These are phyloP conservation scores for Pseudohalonectria lignicola DNA, from an alignment of 2,329 filamentous ascomycete species.

Conservation along the genomic window DNA sequence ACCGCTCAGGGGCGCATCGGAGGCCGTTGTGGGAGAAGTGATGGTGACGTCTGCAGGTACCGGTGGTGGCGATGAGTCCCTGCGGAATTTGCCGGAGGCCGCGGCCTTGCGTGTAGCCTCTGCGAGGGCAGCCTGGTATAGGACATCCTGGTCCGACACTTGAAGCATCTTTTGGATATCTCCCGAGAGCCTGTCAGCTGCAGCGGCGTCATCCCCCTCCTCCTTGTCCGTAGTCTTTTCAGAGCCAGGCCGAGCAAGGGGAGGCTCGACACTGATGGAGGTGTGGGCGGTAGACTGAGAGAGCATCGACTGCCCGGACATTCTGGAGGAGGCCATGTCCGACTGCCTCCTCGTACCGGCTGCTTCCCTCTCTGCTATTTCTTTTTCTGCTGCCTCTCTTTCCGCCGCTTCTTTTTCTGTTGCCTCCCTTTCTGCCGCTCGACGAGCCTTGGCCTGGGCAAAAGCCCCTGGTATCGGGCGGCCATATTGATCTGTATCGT, in stretches of 20 bases:
- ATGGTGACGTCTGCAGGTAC: conserved; percentile 19
- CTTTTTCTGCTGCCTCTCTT: not conserved
- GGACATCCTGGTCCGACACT: conserved; percentile 20
- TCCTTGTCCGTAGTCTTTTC: conserved; percentile 5
- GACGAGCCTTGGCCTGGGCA: conserved; percentile 37
- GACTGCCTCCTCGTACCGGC: conserved; percentile 24
- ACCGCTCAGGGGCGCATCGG: conserved; percentile 11
- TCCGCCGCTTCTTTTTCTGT: no score
- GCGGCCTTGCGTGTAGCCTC: conserved; percentile 70
- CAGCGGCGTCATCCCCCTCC: conserved; percentile 2
- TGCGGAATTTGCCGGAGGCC: conserved; percentile 62
- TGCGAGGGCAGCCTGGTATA: conserved; percentile 76
- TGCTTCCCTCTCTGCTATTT: not conserved
- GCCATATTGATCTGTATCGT: conserved; percentile 53
- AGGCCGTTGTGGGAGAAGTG: conserved; percentile 19
- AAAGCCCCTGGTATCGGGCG: conserved; percentile 49
- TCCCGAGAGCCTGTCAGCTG: not conserved
- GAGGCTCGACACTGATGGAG: no score
- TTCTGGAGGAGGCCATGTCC: conserved; percentile 31
- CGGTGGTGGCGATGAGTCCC: conserved; percentile 37
- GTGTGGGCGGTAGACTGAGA: conserved; percentile 42
- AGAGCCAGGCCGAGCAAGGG: no score
- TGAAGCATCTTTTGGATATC: not conserved
- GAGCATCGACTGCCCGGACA: conserved; percentile 30
- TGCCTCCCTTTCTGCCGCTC: conserved; percentile 19